Evolutionary conservation across 2,329 filamentous ascomycete genomes (phyloP).

Genomic region (Colletotrichum musicola): DNA sequence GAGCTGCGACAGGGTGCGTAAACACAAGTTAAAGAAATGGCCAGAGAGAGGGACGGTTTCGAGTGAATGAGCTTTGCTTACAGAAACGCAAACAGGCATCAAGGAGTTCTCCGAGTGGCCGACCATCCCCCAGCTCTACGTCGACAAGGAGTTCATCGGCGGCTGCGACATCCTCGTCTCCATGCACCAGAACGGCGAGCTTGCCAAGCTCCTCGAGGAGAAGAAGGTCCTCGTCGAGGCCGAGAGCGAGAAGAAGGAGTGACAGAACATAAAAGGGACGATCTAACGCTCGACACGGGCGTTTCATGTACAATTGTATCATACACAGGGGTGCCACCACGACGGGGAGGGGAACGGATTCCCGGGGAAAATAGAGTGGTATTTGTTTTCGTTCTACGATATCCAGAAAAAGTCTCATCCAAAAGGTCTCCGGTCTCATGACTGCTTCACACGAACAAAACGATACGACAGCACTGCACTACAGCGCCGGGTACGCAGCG

Average conservation of each 20-base stretch:
- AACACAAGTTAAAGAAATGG: too few relatives aligned
- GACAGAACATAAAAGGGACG: conserved; percentile 15
- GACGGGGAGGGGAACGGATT: background rate
- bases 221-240: conserved; percentile 82
- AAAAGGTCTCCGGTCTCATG: background rate
- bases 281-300: conserved; percentile 3
- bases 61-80: too few relatives aligned
- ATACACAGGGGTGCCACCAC: conserved; percentile 23
- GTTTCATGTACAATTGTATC: conserved; percentile 37
- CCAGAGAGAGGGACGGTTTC: too few relatives aligned
- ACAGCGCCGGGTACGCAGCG: conserved; percentile 65
- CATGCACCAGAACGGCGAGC: conserved; percentile 96
- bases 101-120: conserved; percentile 99
- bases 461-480: background rate
- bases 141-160: conserved; percentile 95
- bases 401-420: conserved; percentile 1
- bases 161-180: conserved; percentile 97
- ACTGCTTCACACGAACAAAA: background rate
- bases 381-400: conserved; percentile 13
- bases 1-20: conserved; percentile 83
- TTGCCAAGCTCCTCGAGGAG: conserved; percentile 92
- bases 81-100: conserved; percentile 85
- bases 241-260: conserved; percentile 55
- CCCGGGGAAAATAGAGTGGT: conserved; percentile 25
- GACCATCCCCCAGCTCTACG: conserved; percentile 96